Base-by-base conservation (phyloP, 495 filamentous ascomycete species). In the Penicillium arizonense region DNA sequence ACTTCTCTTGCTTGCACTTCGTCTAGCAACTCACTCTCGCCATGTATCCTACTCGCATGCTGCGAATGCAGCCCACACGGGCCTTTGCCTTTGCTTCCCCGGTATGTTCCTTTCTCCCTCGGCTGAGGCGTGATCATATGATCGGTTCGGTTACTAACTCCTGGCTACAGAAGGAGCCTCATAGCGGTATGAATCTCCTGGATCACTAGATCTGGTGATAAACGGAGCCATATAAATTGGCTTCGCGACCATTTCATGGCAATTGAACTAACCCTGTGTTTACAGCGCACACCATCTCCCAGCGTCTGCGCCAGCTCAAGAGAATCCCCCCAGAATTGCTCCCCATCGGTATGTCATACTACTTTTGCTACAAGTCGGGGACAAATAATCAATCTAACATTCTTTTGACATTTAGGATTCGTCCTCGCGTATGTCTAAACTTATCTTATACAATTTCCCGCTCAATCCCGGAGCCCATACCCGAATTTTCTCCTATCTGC, bases 251-350 rank as follows among this genome's bases (percentile, higher is more conserved):
- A 8, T 32, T 44, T 18, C 14, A 35, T n/a, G 14, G 45, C 32
- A 23, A 55, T 50, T 56, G 52, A 58, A 61, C 66, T 79, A 57
- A 77, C 64, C 47, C 48, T 24, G 56, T 38, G 57, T 46, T 21
- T 58, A 32, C 62, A 98, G 94, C 90, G 68, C 94, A 97, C 78
- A 97, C 94, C 52, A 87, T 99, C 75, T 97, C 94, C 41, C 94
- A 99, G 78, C 88, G 95, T 61, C 79, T 99, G 55, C 87, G 94
- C 62, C 82, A 79, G 56, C 75, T 97, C 53, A 90, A 88, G 82
- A 84, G 83, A 77, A 85, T 96, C 66, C 94, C 94, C 53, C 85
- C 92, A 44, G 94, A 99, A 80, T 81, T 99, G 83, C 84, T 93
- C 64, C 94, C 94, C 61, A 84, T 99, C 58, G 90, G 92, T 96